Conservation (phyloP, 345 rosid genomes). For the Gossypium rotundifolium region DNA sequence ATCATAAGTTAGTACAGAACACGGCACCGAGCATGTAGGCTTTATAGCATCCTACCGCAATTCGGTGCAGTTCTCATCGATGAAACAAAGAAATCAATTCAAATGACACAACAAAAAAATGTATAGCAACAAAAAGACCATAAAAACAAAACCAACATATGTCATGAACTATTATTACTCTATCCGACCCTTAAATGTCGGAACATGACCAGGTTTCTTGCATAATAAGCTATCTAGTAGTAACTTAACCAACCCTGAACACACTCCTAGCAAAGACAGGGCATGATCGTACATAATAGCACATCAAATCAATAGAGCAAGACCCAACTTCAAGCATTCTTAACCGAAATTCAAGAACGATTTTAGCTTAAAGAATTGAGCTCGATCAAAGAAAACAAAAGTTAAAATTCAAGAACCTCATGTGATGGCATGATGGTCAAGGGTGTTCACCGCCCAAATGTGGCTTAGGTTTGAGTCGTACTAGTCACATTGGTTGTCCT, state of each 20-base stretch:
- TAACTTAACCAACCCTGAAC: too few relatives aligned
- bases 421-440: too few relatives aligned
- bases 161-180: not conserved
- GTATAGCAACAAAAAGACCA: not conserved
- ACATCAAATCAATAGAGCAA: not conserved
- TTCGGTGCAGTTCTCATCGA: not conserved
- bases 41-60: not conserved
- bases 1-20: too few relatives aligned
- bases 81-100: not conserved
- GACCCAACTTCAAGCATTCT: not conserved
- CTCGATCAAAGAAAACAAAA: not conserved
- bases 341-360: not conserved
- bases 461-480: too few relatives aligned
- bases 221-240: not conserved
- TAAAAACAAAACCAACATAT: not conserved
- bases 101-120: too few relatives aligned
- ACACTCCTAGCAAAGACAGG: not conserved
- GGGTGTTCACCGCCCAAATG: accelerated
- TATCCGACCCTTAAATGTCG: not conserved
- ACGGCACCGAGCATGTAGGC: not conserved
- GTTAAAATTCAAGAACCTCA: too few relatives aligned
- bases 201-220: not conserved
- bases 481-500: too few relatives aligned
- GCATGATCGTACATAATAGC: not conserved
- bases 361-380: not conserved